Evolutionary conservation across 2,329 filamentous ascomycete species (phyloP).

Genomic region (Neofusicoccum laricinum): DNA sequence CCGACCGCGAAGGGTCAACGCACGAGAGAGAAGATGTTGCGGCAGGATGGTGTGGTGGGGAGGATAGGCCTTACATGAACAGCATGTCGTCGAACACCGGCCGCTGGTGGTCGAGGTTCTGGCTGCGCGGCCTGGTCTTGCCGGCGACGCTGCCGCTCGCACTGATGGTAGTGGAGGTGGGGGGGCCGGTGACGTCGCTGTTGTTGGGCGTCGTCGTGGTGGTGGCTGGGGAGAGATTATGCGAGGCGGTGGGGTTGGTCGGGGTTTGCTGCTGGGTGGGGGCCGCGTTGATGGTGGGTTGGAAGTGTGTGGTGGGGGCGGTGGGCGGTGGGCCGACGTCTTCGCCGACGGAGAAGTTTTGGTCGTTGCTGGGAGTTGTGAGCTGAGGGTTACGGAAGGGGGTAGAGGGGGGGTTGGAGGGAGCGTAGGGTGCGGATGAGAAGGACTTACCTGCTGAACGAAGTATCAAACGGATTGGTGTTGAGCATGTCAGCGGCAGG

Average conservation of each 20-base stretch:
- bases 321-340: constrained; percentile 8
- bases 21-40: not conserved
- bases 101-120: not conserved
- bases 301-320: not conserved
- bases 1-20: not conserved
- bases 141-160: not conserved
- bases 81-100: constrained; percentile 15
- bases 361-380: not conserved
- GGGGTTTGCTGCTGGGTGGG: not conserved
- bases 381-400: not conserved
- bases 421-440: not conserved
- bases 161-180: not conserved
- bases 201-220: not conserved
- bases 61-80: constrained; percentile 13
- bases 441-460: constrained; percentile 4
- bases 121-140: constrained; percentile 10
- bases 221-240: not conserved
- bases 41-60: too few species aligned
- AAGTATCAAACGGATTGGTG: constrained; percentile 12
- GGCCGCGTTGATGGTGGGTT: not conserved
- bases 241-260: not conserved
- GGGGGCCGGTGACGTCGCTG: not conserved
- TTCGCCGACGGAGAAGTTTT: constrained; percentile 14
- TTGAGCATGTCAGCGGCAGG: constrained; percentile 14
- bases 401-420: not conserved